A percentile compares a stretch with the other conserved stretches of the same genome.
Conservation (phyloP, 306 rosid genomes). For the Casuarina equisetifolia region DNA sequence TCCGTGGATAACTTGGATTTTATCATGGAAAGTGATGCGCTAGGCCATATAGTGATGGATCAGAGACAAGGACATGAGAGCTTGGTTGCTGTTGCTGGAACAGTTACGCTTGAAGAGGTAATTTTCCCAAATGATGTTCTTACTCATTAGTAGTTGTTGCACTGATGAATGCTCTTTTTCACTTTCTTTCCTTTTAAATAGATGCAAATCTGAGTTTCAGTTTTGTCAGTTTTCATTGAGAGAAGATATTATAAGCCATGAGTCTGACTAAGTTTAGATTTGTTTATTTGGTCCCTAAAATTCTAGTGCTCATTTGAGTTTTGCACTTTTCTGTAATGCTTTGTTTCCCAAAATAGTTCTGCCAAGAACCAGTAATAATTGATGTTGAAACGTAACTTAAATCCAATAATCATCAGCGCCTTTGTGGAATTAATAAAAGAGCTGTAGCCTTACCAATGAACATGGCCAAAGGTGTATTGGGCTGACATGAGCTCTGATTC, state of each 20-base stretch:
- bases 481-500: too few species aligned
- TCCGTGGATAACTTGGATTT: slow-evolving; percentile 99
- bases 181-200: neutral
- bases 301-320: too few species aligned
- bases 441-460: too few species aligned
- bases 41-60: slow-evolving; percentile 95
- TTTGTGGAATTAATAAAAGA: too few species aligned
- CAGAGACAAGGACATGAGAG: slow-evolving; percentile 97
- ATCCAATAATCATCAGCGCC: too few species aligned
- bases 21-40: slow-evolving; percentile 97
- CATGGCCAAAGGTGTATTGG: too few species aligned
- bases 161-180: neutral
- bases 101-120: slow-evolving; percentile 97
- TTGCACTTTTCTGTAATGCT: too few species aligned
- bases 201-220: neutral
- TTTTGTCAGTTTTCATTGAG: neutral
- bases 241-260: too few species aligned
- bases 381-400: too few species aligned
- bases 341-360: too few species aligned
- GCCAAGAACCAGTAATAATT: too few species aligned
- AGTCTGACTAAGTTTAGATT: neutral
- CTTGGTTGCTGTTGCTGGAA: slow-evolving; percentile 86
- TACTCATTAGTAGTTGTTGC: slow-evolving; percentile 11
- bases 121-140: neutral
- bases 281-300: neutral